Conservation (phyloP, 108 stramenopile genomes). For the Aurantiochytrium sp. region DNA sequence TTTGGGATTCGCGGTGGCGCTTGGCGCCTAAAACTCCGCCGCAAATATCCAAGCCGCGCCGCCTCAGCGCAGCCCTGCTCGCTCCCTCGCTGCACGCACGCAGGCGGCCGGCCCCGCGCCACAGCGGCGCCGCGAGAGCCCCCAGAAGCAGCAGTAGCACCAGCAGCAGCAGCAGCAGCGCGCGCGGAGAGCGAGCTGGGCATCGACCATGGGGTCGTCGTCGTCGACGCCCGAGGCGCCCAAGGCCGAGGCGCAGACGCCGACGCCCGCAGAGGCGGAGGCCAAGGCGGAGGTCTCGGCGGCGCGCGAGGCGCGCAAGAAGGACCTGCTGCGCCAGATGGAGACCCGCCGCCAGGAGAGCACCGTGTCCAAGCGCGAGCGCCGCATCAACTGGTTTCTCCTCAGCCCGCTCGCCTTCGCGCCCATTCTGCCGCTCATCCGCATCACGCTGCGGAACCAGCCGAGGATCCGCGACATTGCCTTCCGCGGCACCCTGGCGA, state of each 20-base stretch:
- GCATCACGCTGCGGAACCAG: not conserved
- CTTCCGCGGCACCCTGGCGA: not conserved
- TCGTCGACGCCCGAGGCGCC: not conserved
- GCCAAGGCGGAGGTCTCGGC: not conserved
- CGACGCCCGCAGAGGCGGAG: not conserved
- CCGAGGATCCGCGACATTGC: not conserved
- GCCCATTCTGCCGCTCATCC: not conserved
- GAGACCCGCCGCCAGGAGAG: not conserved
- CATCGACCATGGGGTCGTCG: no score
- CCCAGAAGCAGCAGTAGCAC: no score
- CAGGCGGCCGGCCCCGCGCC: no score
- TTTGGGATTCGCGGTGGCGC: no score
- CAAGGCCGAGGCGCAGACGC: not conserved
- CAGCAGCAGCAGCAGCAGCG: no score
- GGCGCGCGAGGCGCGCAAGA: not conserved
- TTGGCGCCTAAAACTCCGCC: no score
- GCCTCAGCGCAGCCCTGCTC: no score
- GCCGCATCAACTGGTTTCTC: constrained; percentile 2
- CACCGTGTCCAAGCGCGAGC: not conserved
- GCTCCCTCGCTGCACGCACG: no score
- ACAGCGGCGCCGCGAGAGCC: no score
- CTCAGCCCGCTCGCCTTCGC: constrained; percentile 4
- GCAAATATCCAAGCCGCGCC: no score
- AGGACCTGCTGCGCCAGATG: not conserved
- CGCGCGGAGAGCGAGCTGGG: no score